Evolutionary conservation across 164 flowering plant genomes (phyloP), one percentile per base, ranked within the genome.

Genomic region (Liquidambar formosana): DNA sequence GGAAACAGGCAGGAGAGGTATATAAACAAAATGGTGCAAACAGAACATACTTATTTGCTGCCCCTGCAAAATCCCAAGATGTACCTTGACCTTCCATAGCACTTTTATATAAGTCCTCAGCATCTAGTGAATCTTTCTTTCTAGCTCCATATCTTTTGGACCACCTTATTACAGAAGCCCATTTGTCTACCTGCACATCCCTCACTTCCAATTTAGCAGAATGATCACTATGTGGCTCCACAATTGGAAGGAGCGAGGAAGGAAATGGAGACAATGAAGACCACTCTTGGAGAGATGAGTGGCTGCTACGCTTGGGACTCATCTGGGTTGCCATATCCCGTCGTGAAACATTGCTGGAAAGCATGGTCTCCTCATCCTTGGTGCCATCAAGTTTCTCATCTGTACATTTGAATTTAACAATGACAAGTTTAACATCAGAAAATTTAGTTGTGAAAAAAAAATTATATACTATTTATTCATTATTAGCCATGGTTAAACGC

Each of bases 241-340:
- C 41, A 16, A 44, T 46, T 4, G 74, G 62, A 8, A 69, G 71
- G 47, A 69, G 14, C 1, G 77, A 18, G 21, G 80, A 73, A 52
- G 79, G 70, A 15, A 76, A 63, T 0, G 69, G 45, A 22, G 83
- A 74, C 3, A 67, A 64, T 13, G 77, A 69, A 57, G 78, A 53
- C 63, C 70, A 73, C 48, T 66, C 74, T 56, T 58, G 64, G 1
- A 77, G 76, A 53, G 87, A 80, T 57, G 81, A 73, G 61, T 46
- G 15, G 1, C 57, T 51, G 75, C 83, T 72, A 5, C 66, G 75
- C 22, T 60, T 75, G 10, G 87, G 82, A 66, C 87, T 86, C 87
- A 88, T 88, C 68, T 88, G 88, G 4, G 92, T 88, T 13, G 85
- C 89, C 81, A 81, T 80, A 71, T 88, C 88, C 38, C 88, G 68